Conservation (phyloP, 805 yeast species). For the Debaryomyces castellii region DNA sequence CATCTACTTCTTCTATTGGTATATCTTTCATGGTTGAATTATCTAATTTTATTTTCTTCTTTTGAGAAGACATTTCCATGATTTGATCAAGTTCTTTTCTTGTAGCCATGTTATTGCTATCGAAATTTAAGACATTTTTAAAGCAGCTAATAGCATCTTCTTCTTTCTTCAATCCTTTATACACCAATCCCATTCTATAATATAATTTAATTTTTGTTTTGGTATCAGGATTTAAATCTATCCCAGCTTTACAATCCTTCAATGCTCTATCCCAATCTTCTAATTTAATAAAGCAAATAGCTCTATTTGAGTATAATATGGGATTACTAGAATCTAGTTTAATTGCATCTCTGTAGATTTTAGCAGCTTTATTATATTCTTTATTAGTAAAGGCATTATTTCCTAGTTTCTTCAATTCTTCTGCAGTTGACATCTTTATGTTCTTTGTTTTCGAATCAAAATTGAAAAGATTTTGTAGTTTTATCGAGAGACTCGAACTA, state of each 20-base stretch:
- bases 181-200: constrained; percentile 50
- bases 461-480: neutral
- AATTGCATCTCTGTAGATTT: constrained; percentile 57
- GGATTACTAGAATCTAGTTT: constrained; percentile 49
- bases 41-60: constrained; percentile 2
- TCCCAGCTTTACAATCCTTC: constrained; percentile 50
- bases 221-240: constrained; percentile 26
- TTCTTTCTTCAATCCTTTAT: constrained; percentile 23
- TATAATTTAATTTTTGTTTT: constrained; percentile 46
- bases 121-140: constrained; percentile 37
- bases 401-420: constrained; percentile 44
- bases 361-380: constrained; percentile 51
- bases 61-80: neutral
- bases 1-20: constrained; percentile 42
- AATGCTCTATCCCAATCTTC: constrained; percentile 49
- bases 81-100: constrained; percentile 28
- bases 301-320: constrained; percentile 63
- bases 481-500: neutral
- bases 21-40: constrained; percentile 14
- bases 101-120: constrained; percentile 41
- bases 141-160: constrained; percentile 28
- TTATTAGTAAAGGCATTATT: constrained; percentile 49
- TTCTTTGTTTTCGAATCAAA: too few species aligned
- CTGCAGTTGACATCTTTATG: constrained; percentile 14
- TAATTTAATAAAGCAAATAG: constrained; percentile 61